Conservation (phyloP, 805 yeast species). For the Ogataea pignaliae region DNA sequence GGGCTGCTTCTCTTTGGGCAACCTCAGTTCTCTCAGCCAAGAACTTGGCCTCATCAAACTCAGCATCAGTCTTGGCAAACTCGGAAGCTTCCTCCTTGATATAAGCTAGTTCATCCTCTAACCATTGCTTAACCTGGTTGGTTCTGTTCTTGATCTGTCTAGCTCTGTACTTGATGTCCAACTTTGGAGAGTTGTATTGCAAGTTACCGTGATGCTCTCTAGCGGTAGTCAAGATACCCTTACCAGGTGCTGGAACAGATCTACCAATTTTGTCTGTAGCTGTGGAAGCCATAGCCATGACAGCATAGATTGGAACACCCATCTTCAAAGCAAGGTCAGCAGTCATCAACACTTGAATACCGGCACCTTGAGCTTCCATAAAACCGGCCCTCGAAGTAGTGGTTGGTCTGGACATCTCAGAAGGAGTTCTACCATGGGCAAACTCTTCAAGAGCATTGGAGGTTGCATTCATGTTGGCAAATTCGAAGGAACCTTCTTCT, state of each 20-base stretch:
- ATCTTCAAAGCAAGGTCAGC: constrained; percentile 90
- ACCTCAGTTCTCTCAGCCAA: constrained; percentile 83
- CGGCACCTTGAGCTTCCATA: constrained; percentile 99
- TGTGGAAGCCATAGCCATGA: constrained; percentile 90
- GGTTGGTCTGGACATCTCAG: constrained; percentile 98
- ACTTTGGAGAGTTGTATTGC: constrained; percentile 73
- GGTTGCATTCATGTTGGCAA: constrained; percentile 98
- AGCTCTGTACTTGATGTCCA: constrained; percentile 89
- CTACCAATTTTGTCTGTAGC: constrained; percentile 98
- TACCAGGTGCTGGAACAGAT: constrained; percentile 99
- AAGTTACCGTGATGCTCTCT: constrained; percentile 82
- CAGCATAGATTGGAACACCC: constrained; percentile 99
- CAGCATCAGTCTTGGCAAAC: constrained; percentile 40
- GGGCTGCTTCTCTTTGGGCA: constrained; percentile 75
- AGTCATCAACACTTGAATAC: constrained; percentile 94
- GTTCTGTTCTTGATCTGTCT: constrained; percentile 83
- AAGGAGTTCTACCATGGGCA: constrained; percentile 95
- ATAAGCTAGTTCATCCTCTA: constrained; percentile 70
- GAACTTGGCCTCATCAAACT: constrained; percentile 51
- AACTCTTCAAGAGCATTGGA: constrained; percentile 84
- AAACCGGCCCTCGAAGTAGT: constrained; percentile 95
- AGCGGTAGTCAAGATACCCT: constrained; percentile 98
- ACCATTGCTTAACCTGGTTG: constrained; percentile 76
- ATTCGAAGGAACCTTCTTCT: constrained; percentile 97
- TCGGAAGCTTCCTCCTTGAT: constrained; percentile 67